A percentile compares a stretch with the other conserved stretches of the same genome.
Evolutionary conservation across 441 rosid genomes (phyloP).

Genomic region (Gossypium davidsonii): DNA sequence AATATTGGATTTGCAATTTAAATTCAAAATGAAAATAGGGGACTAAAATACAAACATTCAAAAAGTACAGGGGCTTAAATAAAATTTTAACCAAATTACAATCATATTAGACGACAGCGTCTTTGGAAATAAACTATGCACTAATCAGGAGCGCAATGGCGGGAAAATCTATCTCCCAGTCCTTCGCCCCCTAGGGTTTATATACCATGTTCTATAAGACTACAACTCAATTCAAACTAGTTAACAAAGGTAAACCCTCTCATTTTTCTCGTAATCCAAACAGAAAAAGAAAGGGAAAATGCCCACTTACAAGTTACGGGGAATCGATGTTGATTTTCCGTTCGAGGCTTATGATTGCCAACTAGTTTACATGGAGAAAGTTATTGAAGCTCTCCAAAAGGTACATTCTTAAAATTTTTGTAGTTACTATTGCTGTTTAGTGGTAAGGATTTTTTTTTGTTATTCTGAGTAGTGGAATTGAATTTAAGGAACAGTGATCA

Average conservation of each 20-base stretch:
- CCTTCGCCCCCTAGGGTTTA: not conserved
- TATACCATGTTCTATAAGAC: not conserved
- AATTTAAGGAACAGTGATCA: not conserved
- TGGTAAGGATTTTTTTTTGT: not conserved
- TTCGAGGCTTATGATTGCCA: conserved; percentile 88
- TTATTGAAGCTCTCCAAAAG: conserved; percentile 75
- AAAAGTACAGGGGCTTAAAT: not conserved
- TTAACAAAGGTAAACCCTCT: not conserved
- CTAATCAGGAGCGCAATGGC: not conserved
- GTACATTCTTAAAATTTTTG: conserved; percentile 27
- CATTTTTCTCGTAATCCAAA: not conserved
- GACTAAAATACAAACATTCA: not conserved
- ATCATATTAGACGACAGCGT: not conserved
- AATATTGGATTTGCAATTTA: too few species aligned
- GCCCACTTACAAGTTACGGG: conserved; percentile 77
- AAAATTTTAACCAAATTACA: not conserved
- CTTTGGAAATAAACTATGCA: too few species aligned
- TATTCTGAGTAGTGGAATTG: not conserved
- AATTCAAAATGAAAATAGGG: not conserved
- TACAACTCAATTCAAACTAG: not conserved
- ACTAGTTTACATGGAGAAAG: conserved; percentile 90
- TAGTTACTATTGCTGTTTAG: not conserved
- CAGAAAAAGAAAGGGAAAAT: conserved; percentile 22
- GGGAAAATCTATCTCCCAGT: not conserved
- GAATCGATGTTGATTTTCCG: conserved; percentile 88